Percentiles rank a stretch among this genome's conserved stretches.
These are phyloP conservation scores for Neonectria faginata DNA, from an alignment of 2,329 filamentous ascomycete genomes.

Conservation along the genomic window DNA sequence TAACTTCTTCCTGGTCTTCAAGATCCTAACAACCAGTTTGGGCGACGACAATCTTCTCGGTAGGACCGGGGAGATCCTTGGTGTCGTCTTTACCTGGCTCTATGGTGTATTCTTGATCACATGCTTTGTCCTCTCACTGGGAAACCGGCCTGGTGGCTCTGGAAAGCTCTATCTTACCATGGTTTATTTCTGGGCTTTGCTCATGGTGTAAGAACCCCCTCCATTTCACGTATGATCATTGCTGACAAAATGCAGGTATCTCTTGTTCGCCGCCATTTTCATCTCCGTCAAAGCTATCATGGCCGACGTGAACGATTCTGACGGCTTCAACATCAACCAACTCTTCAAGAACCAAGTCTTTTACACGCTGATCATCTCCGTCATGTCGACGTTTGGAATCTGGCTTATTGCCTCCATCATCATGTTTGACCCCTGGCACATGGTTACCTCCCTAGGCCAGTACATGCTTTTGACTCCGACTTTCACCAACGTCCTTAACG, in stretches of 20 bases:
- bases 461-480: slow-evolving; percentile 95
- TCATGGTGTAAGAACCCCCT: slow-evolving; percentile 79
- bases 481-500: slow-evolving; percentile 98
- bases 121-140: slow-evolving; percentile 93
- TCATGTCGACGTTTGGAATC: slow-evolving; percentile 91
- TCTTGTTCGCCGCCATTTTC: slow-evolving; percentile 94
- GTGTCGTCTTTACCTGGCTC: slow-evolving; percentile 94
- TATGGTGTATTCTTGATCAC: slow-evolving; percentile 93
- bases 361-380: slow-evolving; percentile 91
- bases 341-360: slow-evolving; percentile 91
- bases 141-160: slow-evolving; percentile 93
- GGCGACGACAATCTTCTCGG: slow-evolving; percentile 77
- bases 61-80: slow-evolving; percentile 80
- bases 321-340: slow-evolving; percentile 75
- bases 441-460: slow-evolving; percentile 95
- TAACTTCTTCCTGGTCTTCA: slow-evolving; percentile 99
- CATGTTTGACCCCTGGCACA: slow-evolving; percentile 99
- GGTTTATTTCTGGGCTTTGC: slow-evolving; percentile 97
- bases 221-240: neutral
- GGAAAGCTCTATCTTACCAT: slow-evolving; percentile 95
- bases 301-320: slow-evolving; percentile 68
- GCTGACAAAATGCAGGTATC: slow-evolving; percentile 68
- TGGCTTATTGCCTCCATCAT: slow-evolving; percentile 92
- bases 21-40: slow-evolving; percentile 91
- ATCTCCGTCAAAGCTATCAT: slow-evolving; percentile 91